phyloP scores from a whole-genome alignment of 176 grass and related monocot species.

The Paspalum vaginatum region DNA sequence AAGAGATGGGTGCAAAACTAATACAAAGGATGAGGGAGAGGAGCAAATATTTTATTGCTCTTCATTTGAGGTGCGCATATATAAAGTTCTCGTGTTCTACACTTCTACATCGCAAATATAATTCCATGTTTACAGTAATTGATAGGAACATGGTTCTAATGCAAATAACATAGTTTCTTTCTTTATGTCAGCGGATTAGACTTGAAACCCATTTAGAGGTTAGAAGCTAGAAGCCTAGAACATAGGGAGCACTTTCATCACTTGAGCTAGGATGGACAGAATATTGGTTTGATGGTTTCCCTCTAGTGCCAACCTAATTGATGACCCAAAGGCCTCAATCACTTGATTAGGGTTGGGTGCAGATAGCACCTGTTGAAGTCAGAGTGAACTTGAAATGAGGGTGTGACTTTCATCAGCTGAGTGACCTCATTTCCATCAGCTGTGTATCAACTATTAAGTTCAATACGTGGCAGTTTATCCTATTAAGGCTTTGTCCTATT shows the following conservation, averaged over 20 bases:
- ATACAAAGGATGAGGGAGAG: slow-evolving; percentile 86
- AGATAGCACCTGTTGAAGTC: neutral
- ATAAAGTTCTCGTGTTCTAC: neutral
- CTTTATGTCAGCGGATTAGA: slow-evolving; percentile 4
- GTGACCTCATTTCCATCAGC: neutral
- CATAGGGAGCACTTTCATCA: neutral
- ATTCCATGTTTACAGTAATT: slow-evolving; percentile 22
- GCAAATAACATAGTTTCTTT: slow-evolving; percentile 22
- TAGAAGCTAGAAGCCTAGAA: slow-evolving; percentile 26
- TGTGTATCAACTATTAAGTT: slow-evolving; percentile 6
- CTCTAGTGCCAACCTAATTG: neutral
- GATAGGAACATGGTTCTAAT: slow-evolving; percentile 12
- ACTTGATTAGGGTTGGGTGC: neutral
- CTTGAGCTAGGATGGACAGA: slow-evolving; percentile 1
- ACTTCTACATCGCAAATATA: slow-evolving; percentile 5
- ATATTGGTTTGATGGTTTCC: neutral
- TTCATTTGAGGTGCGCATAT: slow-evolving; percentile 80
- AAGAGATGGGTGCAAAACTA: slow-evolving; percentile 82
- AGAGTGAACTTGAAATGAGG: neutral
- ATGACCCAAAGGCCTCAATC: neutral
- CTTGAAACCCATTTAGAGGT: slow-evolving; percentile 8
- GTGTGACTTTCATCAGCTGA: neutral
- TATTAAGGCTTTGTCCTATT: neutral
- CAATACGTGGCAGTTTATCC: neutral
- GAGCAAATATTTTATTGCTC: slow-evolving; percentile 86